Conservation (phyloP, 768 basidiomycete species). For the Mycena vitilis region DNA sequence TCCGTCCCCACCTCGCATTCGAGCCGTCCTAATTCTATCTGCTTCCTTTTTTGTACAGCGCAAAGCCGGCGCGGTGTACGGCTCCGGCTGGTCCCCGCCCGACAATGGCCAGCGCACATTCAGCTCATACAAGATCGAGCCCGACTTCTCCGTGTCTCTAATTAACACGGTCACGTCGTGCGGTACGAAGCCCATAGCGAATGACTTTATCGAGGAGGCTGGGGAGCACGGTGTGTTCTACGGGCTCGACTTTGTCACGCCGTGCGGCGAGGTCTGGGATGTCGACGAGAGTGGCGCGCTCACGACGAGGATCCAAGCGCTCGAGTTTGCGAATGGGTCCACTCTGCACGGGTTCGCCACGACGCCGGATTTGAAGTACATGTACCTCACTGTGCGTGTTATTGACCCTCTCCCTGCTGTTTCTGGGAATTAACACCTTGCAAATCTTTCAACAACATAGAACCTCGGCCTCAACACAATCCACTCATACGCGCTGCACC, state of each 20-base stretch:
- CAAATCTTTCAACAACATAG: conserved; percentile 1
- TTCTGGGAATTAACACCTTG: not conserved
- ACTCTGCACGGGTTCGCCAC: conserved; percentile 40
- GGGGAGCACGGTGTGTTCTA: conserved; percentile 35
- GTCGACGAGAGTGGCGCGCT: conserved; percentile 34
- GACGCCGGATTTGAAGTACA: conserved; percentile 36
- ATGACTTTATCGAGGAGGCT: conserved; percentile 35
- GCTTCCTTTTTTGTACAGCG: conserved; percentile 19
- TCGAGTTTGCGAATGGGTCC: conserved; percentile 31
- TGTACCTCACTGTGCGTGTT: conserved; percentile 35
- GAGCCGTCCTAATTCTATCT: not conserved
- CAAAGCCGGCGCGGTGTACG: conserved; percentile 35
- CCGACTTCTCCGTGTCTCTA: conserved; percentile 34
- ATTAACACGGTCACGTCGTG: conserved; percentile 39
- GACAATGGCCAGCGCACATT: conserved; percentile 33
- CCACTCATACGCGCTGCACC: conserved; percentile 31
- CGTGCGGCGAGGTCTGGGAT: conserved; percentile 38
- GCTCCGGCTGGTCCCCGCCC: conserved; percentile 38
- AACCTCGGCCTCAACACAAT: conserved; percentile 37
- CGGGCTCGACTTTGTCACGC: conserved; percentile 37
- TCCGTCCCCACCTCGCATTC: conserved; percentile 1
- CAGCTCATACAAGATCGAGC: conserved; percentile 33
- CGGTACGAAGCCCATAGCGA: conserved; percentile 40
- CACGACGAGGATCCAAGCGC: conserved; percentile 26
- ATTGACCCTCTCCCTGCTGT: not conserved